Conservation (phyloP, 495 filamentous ascomycete species). For the Xylaria telfairii region DNA sequence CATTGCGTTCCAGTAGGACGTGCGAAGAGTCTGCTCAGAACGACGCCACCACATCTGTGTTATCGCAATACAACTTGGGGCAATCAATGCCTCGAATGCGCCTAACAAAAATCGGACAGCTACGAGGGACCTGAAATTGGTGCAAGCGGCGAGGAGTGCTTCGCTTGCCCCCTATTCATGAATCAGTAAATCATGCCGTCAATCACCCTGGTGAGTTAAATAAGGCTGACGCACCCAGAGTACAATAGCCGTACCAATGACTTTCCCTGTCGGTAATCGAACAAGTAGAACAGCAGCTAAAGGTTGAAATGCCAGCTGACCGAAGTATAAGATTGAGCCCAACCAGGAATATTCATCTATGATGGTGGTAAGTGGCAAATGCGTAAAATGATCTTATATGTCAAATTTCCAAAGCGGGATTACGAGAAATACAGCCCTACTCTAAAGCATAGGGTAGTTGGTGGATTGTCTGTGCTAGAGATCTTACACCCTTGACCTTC, state of each 20-base stretch:
- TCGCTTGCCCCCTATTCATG: conserved; percentile 40
- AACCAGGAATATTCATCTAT: conserved; percentile 54
- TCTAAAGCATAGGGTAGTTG: no score
- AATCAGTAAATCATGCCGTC: background rate
- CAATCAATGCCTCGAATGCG: conserved; percentile 52
- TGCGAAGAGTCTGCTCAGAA: conserved; percentile 57
- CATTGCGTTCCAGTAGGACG: conserved; percentile 60
- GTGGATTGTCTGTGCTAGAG: background rate
- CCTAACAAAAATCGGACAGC: conserved; percentile 50
- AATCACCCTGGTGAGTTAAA: background rate
- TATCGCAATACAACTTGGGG: conserved; percentile 57
- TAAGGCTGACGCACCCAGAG: conserved; percentile 37
- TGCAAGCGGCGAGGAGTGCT: conserved; percentile 48
- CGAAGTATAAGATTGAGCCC: conserved; percentile 52
- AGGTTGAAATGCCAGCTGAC: conserved; percentile 53
- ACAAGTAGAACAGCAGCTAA: conserved; percentile 55
- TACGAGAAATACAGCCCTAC: background rate
- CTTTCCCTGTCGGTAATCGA: conserved; percentile 55
- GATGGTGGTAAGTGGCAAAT: background rate
- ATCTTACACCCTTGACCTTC: background rate
- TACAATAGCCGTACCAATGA: conserved; percentile 47
- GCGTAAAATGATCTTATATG: background rate
- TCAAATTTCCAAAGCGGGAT: background rate
- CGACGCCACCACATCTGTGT: conserved; percentile 64
- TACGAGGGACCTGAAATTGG: conserved; percentile 53